Conservation (phyloP, 148 eudicot genomes). For the Rhododendron molle region DNA sequence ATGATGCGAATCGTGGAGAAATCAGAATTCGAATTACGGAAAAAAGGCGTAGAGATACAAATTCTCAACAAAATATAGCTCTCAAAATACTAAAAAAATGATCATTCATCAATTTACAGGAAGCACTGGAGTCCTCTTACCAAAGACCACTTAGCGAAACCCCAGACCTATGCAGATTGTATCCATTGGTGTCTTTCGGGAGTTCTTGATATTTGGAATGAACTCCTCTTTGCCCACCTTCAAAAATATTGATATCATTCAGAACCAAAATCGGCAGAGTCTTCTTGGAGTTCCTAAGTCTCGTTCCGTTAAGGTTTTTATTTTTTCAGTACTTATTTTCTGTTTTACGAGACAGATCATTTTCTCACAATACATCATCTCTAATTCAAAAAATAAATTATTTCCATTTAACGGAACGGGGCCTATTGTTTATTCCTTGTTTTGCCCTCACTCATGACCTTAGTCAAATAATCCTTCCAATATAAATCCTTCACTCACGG, state of each 20-base stretch:
- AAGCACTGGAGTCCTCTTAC: not conserved
- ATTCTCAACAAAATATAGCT: not conserved
- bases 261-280: conserved; percentile 1
- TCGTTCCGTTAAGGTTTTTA: conserved; percentile 18
- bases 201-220: conserved; percentile 84
- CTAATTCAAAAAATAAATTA: conserved; percentile 34
- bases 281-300: conserved; percentile 61
- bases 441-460: too few relatives aligned
- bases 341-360: too few relatives aligned
- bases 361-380: too few relatives aligned
- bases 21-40: not conserved
- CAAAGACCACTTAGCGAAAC: not conserved
- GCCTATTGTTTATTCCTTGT: too few relatives aligned
- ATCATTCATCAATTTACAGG: not conserved
- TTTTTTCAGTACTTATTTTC: too few relatives aligned
- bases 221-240: conserved; percentile 46
- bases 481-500: too few relatives aligned
- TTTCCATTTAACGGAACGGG: too few relatives aligned
- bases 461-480: too few relatives aligned
- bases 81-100: not conserved
- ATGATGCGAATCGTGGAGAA: not conserved
- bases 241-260: not conserved
- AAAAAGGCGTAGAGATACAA: not conserved
- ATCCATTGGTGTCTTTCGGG: conserved; percentile 92
- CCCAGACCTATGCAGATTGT: conserved; percentile 49